Evolutionary conservation across 2,329 filamentous ascomycete genomes (phyloP).

Genomic region (Aspergillus cejpii): DNA sequence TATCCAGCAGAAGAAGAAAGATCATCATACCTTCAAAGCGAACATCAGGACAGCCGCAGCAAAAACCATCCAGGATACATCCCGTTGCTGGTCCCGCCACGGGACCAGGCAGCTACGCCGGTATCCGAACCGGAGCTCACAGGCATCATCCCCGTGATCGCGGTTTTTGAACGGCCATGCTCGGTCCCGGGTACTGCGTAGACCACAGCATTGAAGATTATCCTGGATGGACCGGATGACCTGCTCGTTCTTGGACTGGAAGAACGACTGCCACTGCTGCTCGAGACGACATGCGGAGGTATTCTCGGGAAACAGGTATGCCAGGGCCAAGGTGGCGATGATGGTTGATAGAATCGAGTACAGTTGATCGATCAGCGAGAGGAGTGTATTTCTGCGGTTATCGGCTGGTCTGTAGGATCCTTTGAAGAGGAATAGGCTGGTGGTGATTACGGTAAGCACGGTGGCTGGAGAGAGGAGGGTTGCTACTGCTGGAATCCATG

Average conservation of each 20-base stretch:
- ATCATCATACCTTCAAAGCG: slow-evolving; percentile 18
- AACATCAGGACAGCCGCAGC: slow-evolving; percentile 20
- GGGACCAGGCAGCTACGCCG: slow-evolving; percentile 23
- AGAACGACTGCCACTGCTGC: slow-evolving; percentile 28
- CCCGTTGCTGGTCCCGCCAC: slow-evolving; percentile 26
- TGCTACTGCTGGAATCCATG: slow-evolving; percentile 18
- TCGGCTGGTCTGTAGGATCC: not conserved
- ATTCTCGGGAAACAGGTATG: slow-evolving; percentile 24
- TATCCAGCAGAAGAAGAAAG: not conserved
- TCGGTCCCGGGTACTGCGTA: slow-evolving; percentile 32
- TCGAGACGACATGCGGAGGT: slow-evolving; percentile 27
- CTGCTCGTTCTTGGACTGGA: slow-evolving; percentile 25
- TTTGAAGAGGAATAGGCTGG: slow-evolving; percentile 10
- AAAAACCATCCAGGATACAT: slow-evolving; percentile 26
- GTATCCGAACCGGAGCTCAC: slow-evolving; percentile 30
- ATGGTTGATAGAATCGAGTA: slow-evolving; percentile 23
- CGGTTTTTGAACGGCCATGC: slow-evolving; percentile 36
- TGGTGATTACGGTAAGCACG: no score
- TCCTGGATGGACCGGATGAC: slow-evolving; percentile 33
- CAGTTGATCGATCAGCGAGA: slow-evolving; percentile 12
- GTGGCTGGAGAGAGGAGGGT: slow-evolving; percentile 18
- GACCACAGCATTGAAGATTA: slow-evolving; percentile 30
- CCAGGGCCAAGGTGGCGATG: slow-evolving; percentile 26
- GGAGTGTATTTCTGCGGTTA: slow-evolving; percentile 3
- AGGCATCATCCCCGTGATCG: slow-evolving; percentile 25